Conservation (phyloP, 148 eudicot genomes). For the Rhododendron ovatum region DNA sequence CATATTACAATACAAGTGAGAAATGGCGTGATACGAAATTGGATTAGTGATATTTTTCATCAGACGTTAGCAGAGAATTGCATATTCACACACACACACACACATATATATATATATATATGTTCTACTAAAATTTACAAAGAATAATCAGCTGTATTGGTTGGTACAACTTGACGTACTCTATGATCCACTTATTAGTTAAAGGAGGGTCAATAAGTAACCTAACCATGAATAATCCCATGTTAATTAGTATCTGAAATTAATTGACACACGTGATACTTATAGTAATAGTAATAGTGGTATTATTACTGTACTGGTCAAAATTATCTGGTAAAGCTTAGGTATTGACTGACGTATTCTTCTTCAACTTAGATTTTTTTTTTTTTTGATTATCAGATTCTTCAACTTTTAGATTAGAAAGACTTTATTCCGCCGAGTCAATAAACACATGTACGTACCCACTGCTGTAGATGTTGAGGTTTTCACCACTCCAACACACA, state of each 20-base stretch:
- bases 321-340: background rate
- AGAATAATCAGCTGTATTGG: background rate
- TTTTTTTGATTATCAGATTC: no score
- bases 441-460: conserved; percentile 8
- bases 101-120: no score
- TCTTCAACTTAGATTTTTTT: no score
- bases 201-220: no score
- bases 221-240: background rate
- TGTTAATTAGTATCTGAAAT: background rate
- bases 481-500: background rate
- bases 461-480: background rate
- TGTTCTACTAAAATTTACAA: background rate
- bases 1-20: background rate
- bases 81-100: background rate
- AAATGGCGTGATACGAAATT: background rate
- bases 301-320: background rate
- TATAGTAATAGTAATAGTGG: no score
- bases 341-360: background rate
- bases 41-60: background rate
- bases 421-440: conserved; percentile 12
- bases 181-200: background rate
- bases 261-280: background rate
- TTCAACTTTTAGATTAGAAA: no score
- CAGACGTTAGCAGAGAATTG: background rate
- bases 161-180: background rate